phyloP scores from a whole-genome alignment of 208 protist genomes.

The Lotmaria passim region DNA sequence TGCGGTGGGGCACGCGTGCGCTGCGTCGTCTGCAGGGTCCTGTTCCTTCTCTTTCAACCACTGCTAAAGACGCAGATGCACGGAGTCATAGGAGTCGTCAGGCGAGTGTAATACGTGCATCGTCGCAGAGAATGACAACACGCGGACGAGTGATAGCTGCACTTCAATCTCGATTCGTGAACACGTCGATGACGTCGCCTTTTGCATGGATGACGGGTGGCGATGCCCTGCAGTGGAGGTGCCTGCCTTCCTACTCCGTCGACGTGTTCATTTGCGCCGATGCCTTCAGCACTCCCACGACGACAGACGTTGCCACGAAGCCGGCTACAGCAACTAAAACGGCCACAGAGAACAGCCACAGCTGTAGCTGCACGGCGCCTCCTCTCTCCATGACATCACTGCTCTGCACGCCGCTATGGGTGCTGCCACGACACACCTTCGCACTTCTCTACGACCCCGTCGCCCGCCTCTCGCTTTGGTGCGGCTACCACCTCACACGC shows the following conservation, averaged over 20 bases:
- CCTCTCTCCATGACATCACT: background rate
- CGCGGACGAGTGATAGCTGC: background rate
- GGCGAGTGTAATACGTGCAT: no score
- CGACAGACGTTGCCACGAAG: no score
- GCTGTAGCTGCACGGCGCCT: background rate
- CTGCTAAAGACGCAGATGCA: no score
- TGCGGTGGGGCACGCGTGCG: conserved; percentile 24
- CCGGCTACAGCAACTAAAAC: background rate
- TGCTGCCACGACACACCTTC: conserved; percentile 49
- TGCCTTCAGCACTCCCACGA: background rate
- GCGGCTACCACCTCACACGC: conserved; percentile 50
- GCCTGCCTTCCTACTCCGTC: conserved; percentile 1
- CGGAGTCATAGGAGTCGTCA: no score
- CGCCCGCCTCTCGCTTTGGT: conserved; percentile 50
- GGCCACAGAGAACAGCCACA: background rate
- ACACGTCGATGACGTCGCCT: background rate
- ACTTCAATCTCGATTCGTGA: background rate
- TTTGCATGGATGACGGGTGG: background rate
- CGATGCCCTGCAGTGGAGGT: conserved; percentile 7
- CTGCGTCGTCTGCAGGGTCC: conserved; percentile 4
- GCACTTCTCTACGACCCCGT: conserved; percentile 50
- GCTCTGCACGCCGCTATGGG: conserved; percentile 15
- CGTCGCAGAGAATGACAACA: no score
- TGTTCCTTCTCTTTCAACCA: background rate
- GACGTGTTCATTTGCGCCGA: conserved; percentile 18